Evolutionary conservation across 2,329 filamentous ascomycete species (phyloP).

Genomic region (Zalaria sp.): DNA sequence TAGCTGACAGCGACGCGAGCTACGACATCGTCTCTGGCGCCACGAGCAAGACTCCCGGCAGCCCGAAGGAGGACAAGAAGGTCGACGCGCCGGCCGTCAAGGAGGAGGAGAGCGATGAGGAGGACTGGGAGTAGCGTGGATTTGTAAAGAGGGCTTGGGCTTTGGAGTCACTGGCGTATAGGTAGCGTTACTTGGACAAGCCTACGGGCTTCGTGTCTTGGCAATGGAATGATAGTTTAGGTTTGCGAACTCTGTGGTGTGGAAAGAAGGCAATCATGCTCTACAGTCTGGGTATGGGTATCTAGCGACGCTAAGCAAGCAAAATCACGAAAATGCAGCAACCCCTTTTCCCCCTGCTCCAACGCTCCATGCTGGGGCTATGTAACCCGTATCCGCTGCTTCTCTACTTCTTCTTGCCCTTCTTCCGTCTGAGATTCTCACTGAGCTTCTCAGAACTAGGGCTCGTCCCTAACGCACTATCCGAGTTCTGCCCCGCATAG

Average conservation of each 20-base stretch:
- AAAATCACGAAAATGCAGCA: not conserved
- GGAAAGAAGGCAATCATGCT: no score
- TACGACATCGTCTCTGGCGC: constrained; percentile 79
- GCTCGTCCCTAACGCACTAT: constrained; percentile 4
- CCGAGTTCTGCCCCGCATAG: not conserved
- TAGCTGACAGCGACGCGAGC: constrained; percentile 85
- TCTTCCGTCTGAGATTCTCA: not conserved
- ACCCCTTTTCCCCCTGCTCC: no score
- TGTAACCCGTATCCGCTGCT: no score
- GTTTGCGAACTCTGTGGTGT: not conserved
- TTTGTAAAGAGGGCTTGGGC: no score
- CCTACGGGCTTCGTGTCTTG: no score
- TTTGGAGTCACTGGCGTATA: not conserved
- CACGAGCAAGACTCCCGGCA: constrained; percentile 60
- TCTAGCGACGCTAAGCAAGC: not conserved
- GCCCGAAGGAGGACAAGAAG: constrained; percentile 40
- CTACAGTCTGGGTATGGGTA: not conserved
- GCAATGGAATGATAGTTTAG: not conserved
- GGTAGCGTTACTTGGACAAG: no score
- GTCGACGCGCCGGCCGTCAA: constrained; percentile 5
- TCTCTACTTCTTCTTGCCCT: not conserved
- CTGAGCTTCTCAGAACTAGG: not conserved
- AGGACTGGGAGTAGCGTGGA: constrained; percentile 21
- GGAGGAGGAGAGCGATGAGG: constrained; percentile 18
- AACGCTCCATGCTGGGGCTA: no score